Conservation (phyloP, 352 stramenopile species). For the Globisporangium uncinulatum region DNA sequence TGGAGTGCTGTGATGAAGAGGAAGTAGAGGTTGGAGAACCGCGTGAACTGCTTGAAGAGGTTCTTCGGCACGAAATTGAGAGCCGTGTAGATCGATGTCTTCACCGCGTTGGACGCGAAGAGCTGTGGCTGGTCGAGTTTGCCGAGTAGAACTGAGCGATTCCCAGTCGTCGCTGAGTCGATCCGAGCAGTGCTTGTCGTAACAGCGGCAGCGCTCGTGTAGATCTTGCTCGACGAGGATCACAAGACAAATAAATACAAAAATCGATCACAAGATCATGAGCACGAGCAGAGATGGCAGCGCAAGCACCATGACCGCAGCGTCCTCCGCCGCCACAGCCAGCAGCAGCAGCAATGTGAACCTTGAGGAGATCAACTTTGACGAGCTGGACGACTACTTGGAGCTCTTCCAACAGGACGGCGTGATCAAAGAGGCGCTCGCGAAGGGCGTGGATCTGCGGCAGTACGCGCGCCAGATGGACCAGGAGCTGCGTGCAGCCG, state of each 20-base stretch:
- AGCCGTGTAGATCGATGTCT: slow-evolving; percentile 51
- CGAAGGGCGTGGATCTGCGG: slow-evolving; percentile 87
- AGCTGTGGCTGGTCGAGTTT: slow-evolving; percentile 8
- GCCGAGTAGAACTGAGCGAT: slow-evolving; percentile 26
- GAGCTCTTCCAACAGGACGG: slow-evolving; percentile 93
- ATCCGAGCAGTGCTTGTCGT: neutral
- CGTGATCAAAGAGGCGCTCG: slow-evolving; percentile 89
- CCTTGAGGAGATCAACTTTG: slow-evolving; percentile 91
- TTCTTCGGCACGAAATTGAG: slow-evolving; percentile 70
- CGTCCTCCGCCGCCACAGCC: slow-evolving; percentile 3
- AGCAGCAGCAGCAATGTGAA: slow-evolving; percentile 20
- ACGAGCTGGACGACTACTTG: slow-evolving; percentile 91
- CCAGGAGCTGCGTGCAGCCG: slow-evolving; percentile 74
- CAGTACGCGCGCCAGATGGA: slow-evolving; percentile 91
- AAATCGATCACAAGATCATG: too few relatives aligned
- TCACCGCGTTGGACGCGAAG: slow-evolving; percentile 45
- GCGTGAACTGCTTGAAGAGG: slow-evolving; percentile 71
- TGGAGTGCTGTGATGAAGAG: slow-evolving; percentile 85
- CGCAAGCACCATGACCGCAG: slow-evolving; percentile 11
- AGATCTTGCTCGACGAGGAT: neutral
- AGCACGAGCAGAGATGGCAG: neutral
- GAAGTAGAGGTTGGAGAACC: slow-evolving; percentile 91
- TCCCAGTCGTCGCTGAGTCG: slow-evolving; percentile 10
- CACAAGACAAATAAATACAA: too few relatives aligned
- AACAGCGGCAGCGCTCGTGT: neutral